Conservation (phyloP, 768 basidiomycete genomes). For the Naganishia vishniacii region DNA sequence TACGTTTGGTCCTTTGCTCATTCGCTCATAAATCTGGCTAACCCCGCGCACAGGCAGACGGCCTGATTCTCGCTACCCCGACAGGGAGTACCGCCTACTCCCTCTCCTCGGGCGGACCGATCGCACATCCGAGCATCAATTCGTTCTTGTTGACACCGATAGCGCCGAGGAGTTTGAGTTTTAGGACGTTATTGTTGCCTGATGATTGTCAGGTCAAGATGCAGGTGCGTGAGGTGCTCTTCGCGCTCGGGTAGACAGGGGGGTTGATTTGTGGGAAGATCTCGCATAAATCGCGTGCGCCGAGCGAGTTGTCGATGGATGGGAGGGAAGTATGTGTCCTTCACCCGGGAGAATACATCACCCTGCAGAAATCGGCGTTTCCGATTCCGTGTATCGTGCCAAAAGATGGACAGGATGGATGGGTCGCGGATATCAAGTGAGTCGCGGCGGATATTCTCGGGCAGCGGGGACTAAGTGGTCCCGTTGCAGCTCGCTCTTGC, state of each 20-base stretch:
- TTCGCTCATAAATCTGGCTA: not conserved
- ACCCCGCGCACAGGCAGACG: constrained; percentile 64
- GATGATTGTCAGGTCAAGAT: constrained; percentile 48
- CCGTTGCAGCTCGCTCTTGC: constrained; percentile 64
- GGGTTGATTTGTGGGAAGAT: constrained; percentile 55
- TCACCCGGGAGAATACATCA: constrained; percentile 76
- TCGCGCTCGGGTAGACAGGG: no score
- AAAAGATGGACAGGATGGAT: constrained; percentile 68
- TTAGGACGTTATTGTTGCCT: constrained; percentile 85
- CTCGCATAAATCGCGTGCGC: constrained; percentile 73
- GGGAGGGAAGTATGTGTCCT: constrained; percentile 78
- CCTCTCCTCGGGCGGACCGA: constrained; percentile 88
- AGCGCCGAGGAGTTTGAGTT: constrained; percentile 84
- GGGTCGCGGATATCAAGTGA: constrained; percentile 85
- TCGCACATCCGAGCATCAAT: constrained; percentile 85
- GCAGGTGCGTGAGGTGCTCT: constrained; percentile 47
- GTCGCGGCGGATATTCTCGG: constrained; percentile 6
- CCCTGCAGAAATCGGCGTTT: constrained; percentile 74
- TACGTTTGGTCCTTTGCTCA: constrained; percentile 51
- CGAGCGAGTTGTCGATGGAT: constrained; percentile 88
- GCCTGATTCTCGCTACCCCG: constrained; percentile 87
- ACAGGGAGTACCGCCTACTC: constrained; percentile 97
- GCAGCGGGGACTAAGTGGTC: not conserved
- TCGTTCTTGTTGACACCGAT: constrained; percentile 92
- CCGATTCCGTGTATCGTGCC: constrained; percentile 83